Evolutionary conservation across 768 basidiomycete genomes (phyloP).

Genomic region (Lactarius akahatsu): DNA sequence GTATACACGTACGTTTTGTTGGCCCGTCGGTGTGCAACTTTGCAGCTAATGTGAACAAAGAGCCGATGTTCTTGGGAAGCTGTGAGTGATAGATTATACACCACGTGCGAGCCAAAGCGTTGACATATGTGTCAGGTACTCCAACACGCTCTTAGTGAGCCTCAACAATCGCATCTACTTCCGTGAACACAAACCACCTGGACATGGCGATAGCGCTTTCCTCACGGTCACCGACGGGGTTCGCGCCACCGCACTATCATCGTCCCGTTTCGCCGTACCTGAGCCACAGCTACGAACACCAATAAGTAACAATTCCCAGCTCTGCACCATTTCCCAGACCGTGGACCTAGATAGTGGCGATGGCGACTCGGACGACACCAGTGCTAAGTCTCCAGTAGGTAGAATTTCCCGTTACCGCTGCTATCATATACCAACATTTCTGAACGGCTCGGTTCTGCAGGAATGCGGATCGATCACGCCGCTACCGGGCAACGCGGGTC

Average conservation of each 20-base stretch:
- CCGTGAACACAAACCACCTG: background rate
- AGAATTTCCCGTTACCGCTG: background rate
- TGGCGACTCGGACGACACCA: background rate
- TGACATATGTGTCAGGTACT: background rate
- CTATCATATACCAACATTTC: background rate
- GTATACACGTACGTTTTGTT: background rate
- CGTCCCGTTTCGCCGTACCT: background rate
- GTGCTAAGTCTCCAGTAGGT: background rate
- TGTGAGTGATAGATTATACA: background rate
- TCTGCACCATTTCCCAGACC: background rate
- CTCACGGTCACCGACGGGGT: background rate
- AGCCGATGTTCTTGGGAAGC: background rate
- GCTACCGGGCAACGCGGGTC: too few species aligned
- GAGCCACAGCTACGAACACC: too few species aligned
- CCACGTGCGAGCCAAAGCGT: background rate
- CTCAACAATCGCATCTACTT: background rate
- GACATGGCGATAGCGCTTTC: background rate
- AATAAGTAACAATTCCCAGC: background rate
- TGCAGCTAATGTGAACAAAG: background rate
- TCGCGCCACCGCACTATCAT: background rate
- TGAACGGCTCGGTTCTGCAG: background rate
- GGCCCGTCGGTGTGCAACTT: background rate
- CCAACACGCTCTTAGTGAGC: background rate
- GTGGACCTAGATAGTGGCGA: background rate
- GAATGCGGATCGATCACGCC: too few species aligned